Evolutionary conservation across 2,329 filamentous ascomycete species (phyloP), one percentile per base, ranked within the genome.

Genomic region (Graphium sp.): DNA sequence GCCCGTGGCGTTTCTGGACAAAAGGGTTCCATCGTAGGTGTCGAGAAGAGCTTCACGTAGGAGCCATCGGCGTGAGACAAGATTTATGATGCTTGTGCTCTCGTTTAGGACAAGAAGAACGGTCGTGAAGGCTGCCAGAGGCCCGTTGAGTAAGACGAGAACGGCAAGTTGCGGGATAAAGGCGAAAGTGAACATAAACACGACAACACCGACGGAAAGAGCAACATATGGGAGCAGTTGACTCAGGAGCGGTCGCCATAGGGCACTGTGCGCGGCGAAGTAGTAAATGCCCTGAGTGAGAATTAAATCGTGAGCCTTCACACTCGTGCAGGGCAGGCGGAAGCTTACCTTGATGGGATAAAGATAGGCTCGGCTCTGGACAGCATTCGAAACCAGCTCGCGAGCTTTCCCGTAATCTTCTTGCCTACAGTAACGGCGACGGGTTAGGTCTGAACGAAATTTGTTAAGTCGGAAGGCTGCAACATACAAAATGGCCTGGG

Each of bases 91-190:
- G 10, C 65, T 60, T 3, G 68, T 62, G 40, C 65, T 71, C 48
- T 74, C 68, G 37, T 58, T 69, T 24, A 75, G 55, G 3, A 82
- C 69, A 13, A 85, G 62, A 7, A 84, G 53, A 3, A 74, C 58
- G 0, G 80, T 78, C 2, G 75, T 74, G 34, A 83, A 52, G n/a
- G 78, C 73, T 5, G 80, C 79, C 5, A 87, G 54, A 0, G 80
- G 85, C 0, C 87, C 87, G 38, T 83, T 87, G 36, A 91, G 79
- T 41, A 94, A 74, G 29, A 83, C 65, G 24, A 93, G 66, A 10
- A 93, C 51, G 1, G 83, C 79, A 15, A 83, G 67, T 56, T 94
- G 87, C 1, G 87, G 87, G 7, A 74, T 45, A 48, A 93, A 94
- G 27, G 84, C 79, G 46, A 94, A 74, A 40, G 78, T 58, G 53